phyloP scores from a whole-genome alignment of 2,329 filamentous ascomycete species.

The Mycogone perniciosa region DNA sequence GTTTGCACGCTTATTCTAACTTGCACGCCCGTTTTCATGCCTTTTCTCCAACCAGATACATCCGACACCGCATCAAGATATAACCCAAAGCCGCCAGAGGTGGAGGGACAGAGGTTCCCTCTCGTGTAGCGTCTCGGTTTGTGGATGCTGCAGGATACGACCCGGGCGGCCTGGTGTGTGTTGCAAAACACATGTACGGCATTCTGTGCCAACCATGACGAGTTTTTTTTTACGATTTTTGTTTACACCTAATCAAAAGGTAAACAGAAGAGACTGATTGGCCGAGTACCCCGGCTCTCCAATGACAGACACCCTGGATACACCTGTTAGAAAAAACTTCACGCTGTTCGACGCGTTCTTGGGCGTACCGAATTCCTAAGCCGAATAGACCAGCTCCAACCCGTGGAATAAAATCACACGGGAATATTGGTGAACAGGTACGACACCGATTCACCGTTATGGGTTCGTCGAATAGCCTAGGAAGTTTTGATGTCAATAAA shows the following conservation, averaged over 20 bases:
- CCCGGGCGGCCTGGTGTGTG: neutral
- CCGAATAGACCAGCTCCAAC: neutral
- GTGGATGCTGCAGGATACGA: neutral
- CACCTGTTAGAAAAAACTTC: neutral
- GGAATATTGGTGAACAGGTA: slow-evolving; percentile 65
- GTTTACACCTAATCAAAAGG: neutral
- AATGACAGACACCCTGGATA: neutral
- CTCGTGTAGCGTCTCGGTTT: no score
- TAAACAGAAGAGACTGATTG: neutral
- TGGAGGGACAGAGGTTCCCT: no score
- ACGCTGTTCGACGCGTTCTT: neutral
- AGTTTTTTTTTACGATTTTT: neutral
- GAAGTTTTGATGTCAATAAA: slow-evolving; percentile 9
- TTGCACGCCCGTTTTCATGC: no score
- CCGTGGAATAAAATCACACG: slow-evolving; percentile 25
- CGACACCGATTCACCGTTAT: slow-evolving; percentile 59
- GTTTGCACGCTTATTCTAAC: no score
- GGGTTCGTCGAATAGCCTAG: slow-evolving; percentile 61
- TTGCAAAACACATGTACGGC: neutral
- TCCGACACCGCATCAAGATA: no score
- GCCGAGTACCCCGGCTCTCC: neutral
- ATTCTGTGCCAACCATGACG: neutral
- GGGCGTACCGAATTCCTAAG: slow-evolving; percentile 2
- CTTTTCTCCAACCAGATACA: no score
- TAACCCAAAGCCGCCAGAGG: no score